phyloP scores from a whole-genome alignment of 75 land plant species.

The Selaginella tamariscina region DNA sequence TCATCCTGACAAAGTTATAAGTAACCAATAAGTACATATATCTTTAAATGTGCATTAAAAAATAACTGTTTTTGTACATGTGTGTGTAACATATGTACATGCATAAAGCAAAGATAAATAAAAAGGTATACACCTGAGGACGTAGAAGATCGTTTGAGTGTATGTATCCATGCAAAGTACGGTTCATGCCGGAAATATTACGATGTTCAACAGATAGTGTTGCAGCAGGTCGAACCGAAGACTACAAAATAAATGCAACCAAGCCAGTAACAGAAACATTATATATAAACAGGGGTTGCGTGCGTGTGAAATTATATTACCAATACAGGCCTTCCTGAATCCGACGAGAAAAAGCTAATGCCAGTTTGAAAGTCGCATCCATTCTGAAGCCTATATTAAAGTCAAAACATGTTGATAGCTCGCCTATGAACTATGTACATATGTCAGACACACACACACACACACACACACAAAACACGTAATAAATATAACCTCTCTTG shows the following conservation, averaged over 20 bases:
- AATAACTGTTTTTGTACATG: too few species aligned
- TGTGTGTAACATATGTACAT: too few species aligned
- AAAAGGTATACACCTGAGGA: slow-evolving; percentile 17
- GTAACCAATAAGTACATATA: not conserved
- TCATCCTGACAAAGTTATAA: slow-evolving; percentile 19
- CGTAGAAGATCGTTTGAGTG: slow-evolving; percentile 17
- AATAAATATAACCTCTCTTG: too few species aligned
- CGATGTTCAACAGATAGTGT: slow-evolving; percentile 25
- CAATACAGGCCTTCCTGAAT: not conserved
- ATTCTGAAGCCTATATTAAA: not conserved
- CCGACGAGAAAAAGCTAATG: not conserved
- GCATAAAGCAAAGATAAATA: not conserved
- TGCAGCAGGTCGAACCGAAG: slow-evolving; percentile 23
- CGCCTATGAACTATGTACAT: too few species aligned
- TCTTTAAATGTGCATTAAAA: not conserved
- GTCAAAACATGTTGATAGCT: too few species aligned
- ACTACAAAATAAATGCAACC: slow-evolving; percentile 5
- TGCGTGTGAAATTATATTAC: not conserved
- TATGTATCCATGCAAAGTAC: slow-evolving; percentile 21
- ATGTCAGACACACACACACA: too few species aligned
- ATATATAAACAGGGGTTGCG: not conserved
- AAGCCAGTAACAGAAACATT: not conserved
- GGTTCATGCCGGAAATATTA: slow-evolving; percentile 19
- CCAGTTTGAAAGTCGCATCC: not conserved
- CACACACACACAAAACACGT: too few species aligned